Percentiles rank a stretch among this genome's conserved stretches.
phyloP scores from a whole-genome alignment of 2,329 filamentous ascomycete species.

The Ophiocordyceps camponoti-floridani region DNA sequence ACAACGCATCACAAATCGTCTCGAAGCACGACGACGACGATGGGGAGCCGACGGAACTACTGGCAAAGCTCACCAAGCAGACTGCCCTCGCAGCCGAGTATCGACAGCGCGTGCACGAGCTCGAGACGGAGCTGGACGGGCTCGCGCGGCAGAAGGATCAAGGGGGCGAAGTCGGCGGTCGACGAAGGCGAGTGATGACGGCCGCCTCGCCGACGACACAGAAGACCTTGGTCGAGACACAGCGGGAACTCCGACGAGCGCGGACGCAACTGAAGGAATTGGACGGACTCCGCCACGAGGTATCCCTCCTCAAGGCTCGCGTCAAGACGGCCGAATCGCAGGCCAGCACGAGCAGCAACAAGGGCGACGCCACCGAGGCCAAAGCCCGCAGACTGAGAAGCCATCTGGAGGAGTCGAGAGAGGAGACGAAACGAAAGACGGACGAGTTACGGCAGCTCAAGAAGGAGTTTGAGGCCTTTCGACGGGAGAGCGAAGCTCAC shows the following conservation, averaged over 20 bases:
- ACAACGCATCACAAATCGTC: constrained; percentile 39
- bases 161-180: constrained; percentile 11
- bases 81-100: constrained; percentile 40
- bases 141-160: constrained; percentile 17
- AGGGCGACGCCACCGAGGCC: constrained; percentile 9
- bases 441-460: constrained; percentile 29
- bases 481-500: constrained; percentile 31
- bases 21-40: constrained; percentile 15
- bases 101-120: constrained; percentile 38
- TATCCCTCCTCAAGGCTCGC: constrained; percentile 31
- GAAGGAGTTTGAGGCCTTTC: constrained; percentile 34
- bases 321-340: constrained; percentile 24
- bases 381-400: constrained; percentile 19
- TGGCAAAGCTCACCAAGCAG: constrained; percentile 37
- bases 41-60: constrained; percentile 26
- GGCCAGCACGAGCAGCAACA: constrained; percentile 14
- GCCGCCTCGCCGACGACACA: constrained; percentile 30
- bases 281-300: constrained; percentile 30
- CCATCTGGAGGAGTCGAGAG: constrained; percentile 24
- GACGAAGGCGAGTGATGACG: constrained; percentile 17
- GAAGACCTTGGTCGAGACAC: constrained; percentile 31
- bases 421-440: constrained; percentile 27
- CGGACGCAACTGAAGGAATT: constrained; percentile 35
- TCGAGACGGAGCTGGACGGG: constrained; percentile 31
- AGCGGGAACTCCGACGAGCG: constrained; percentile 35